Evolutionary conservation across 306 rosid species (phyloP).

Genomic region (Purshia tridentata): DNA sequence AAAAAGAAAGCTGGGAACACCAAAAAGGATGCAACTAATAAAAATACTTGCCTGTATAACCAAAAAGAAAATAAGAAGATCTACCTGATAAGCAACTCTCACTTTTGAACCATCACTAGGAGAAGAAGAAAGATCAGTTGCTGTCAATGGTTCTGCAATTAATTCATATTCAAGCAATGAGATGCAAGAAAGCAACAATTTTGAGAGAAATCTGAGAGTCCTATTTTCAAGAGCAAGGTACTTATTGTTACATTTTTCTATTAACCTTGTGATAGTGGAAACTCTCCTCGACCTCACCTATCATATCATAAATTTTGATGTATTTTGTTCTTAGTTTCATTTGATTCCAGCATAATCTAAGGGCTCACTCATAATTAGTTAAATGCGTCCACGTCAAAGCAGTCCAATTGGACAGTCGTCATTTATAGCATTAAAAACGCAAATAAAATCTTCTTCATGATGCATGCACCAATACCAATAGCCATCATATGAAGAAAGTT

Average conservation of each 20-base stretch:
- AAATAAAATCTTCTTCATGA: conserved; percentile 6
- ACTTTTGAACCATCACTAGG: conserved; percentile 61
- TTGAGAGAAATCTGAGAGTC: conserved; percentile 6
- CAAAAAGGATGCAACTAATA: conserved; percentile 15
- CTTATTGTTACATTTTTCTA: background rate
- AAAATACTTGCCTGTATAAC: no score
- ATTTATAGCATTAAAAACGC: background rate
- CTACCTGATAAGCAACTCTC: conserved; percentile 89
- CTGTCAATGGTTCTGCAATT: conserved; percentile 73
- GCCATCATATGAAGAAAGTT: background rate
- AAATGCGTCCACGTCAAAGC: background rate
- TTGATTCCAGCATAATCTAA: background rate
- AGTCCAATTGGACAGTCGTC: background rate
- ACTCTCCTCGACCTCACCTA: background rate
- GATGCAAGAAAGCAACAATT: conserved; percentile 3
- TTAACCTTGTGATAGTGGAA: background rate
- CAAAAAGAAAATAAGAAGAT: conserved; percentile 4
- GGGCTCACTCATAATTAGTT: background rate
- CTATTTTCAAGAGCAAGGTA: background rate
- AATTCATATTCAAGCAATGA: conserved; percentile 26
- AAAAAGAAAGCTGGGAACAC: conserved; percentile 14
- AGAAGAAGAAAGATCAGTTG: conserved; percentile 40
- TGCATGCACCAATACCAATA: background rate
- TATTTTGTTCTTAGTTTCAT: conserved; percentile 4
- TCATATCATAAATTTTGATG: background rate